Percentiles rank a stretch among this genome's conserved stretches.
phyloP scores from a whole-genome alignment of 768 basidiomycete genomes.

The Mycena belliarum region DNA sequence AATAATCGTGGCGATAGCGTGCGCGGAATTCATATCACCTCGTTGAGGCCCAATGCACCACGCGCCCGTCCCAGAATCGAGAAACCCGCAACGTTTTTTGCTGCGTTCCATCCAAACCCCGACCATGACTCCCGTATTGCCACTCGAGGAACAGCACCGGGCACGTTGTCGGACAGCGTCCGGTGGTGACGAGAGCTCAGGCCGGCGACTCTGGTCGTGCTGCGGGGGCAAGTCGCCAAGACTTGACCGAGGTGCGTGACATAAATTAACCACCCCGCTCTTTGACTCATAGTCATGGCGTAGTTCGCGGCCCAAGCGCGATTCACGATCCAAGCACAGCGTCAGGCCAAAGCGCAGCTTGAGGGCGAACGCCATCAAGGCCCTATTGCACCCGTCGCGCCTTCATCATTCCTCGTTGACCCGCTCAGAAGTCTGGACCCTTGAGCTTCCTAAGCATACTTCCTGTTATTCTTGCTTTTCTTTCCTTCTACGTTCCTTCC shows the following conservation, averaged over 20 bases:
- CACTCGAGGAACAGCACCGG: neutral
- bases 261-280: neutral
- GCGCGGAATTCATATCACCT: neutral
- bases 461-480: slow-evolving; percentile 2
- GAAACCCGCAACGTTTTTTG: neutral
- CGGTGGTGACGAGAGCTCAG: neutral
- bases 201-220: neutral
- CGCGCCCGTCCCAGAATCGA: neutral
- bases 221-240: neutral
- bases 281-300: neutral
- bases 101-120: neutral
- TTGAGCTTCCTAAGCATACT: slow-evolving; percentile 1
- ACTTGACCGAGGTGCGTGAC: neutral
- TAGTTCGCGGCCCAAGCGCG: neutral
- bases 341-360: too few relatives aligned
- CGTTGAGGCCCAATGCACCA: neutral
- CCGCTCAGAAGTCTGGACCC: neutral
- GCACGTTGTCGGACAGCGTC: slow-evolving; percentile 7
- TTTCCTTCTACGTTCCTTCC: neutral
- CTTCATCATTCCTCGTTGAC: slow-evolving; percentile 3
- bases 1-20: neutral
- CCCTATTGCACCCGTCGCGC: neutral
- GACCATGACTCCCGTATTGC: neutral
- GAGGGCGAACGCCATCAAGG: neutral
- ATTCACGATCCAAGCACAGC: neutral